Conservation (phyloP, 148 eudicot genomes). For the Vaccinium myrtillus region DNA sequence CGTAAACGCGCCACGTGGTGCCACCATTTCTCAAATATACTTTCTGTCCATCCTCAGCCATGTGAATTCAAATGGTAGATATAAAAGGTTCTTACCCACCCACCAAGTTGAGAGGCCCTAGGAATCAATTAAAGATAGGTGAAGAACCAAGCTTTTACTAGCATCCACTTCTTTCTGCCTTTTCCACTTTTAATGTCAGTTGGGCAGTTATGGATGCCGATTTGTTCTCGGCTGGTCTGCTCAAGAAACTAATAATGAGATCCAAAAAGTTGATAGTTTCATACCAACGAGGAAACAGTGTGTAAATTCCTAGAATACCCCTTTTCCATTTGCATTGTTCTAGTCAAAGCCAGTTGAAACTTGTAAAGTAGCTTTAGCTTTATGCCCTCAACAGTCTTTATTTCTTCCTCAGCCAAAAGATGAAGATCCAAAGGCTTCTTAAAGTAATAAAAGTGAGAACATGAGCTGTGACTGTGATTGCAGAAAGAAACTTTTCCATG, state of each 20-base stretch:
- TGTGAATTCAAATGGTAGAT: neutral
- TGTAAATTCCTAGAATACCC: neutral
- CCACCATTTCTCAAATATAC: neutral
- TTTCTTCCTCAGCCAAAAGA: neutral
- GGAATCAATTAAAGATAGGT: neutral
- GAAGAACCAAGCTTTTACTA: neutral
- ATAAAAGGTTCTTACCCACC: neutral
- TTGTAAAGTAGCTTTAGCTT: neutral
- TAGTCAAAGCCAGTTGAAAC: neutral
- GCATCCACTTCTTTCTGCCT: neutral
- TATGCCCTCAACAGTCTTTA: neutral
- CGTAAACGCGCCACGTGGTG: neutral
- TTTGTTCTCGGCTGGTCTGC: neutral
- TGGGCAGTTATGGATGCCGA: neutral
- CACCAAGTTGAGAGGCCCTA: conserved; percentile 11
- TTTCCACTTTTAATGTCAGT: neutral
- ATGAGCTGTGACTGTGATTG: neutral
- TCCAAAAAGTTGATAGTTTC: neutral
- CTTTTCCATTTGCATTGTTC: neutral
- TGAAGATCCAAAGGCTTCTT: conserved; percentile 1
- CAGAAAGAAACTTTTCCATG: conserved; percentile 1
- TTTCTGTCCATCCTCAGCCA: neutral
- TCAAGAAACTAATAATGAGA: neutral
- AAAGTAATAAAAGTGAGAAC: neutral
- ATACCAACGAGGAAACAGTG: neutral